These are phyloP conservation scores for Mycena amicta DNA, from an alignment of 768 basidiomycete genomes.

Conservation along the genomic window DNA sequence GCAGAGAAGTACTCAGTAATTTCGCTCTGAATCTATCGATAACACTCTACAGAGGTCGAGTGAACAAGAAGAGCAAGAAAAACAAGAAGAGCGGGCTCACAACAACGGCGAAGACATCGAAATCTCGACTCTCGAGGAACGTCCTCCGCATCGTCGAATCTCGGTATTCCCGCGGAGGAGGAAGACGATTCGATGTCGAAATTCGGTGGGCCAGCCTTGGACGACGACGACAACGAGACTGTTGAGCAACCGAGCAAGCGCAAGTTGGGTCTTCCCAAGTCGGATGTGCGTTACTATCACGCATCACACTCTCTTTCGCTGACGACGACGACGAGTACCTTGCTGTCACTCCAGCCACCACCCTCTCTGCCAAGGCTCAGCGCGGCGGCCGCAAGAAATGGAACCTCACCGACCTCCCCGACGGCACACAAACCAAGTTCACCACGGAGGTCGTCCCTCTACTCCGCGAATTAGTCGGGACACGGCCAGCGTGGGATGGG, in stretches of 20 bases:
- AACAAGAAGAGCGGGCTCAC: neutral
- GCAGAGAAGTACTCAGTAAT: neutral
- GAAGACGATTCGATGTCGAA: neutral
- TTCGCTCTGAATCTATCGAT: neutral
- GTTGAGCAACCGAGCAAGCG: neutral
- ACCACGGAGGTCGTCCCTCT: neutral
- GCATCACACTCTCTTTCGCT: neutral
- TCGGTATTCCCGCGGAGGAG: neutral
- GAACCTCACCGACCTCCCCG: neutral
- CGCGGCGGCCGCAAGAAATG: neutral
- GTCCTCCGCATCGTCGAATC: neutral
- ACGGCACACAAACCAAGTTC: neutral
- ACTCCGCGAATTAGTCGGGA: neutral
- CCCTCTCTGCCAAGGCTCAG: neutral
- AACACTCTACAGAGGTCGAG: neutral
- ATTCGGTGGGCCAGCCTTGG: neutral
- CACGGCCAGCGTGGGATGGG: neutral
- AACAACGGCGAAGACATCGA: neutral
- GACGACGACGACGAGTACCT: neutral
- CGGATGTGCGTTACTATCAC: neutral
- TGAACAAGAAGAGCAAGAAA: neutral
- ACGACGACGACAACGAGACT: conserved; percentile 4
- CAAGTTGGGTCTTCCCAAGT: neutral
- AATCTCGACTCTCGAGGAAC: neutral
- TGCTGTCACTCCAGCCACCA: neutral